Evolutionary conservation across 2,329 filamentous ascomycete species (phyloP).

Genomic region (Cercospora sp.): DNA sequence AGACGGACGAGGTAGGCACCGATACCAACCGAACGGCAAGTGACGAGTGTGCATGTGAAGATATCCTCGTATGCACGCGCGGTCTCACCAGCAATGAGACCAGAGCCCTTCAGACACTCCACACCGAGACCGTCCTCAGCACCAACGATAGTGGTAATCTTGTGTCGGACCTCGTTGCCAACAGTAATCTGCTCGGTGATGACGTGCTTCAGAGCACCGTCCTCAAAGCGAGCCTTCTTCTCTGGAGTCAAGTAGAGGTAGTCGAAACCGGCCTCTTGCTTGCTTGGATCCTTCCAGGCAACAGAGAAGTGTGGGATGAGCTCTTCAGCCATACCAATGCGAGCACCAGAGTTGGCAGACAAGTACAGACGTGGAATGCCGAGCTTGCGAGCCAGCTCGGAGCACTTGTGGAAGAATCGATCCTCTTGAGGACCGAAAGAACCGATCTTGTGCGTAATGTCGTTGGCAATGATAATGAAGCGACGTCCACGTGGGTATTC

Average conservation of each 20-base stretch:
- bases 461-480: conserved; percentile 97
- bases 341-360: conserved; percentile 97
- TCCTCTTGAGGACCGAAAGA: conserved; percentile 96
- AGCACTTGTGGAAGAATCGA: conserved; percentile 99
- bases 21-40: conserved; percentile 97
- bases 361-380: conserved; percentile 97
- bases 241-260: conserved; percentile 92
- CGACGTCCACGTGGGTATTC: conserved; percentile 91
- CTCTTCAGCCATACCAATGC: conserved; percentile 94
- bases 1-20: conserved; percentile 98
- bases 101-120: conserved; percentile 93
- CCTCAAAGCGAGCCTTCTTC: conserved; percentile 82
- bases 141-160: conserved; percentile 91
- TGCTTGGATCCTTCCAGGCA: conserved; percentile 83
- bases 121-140: conserved; percentile 95
- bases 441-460: conserved; percentile 98
- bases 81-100: conserved; percentile 96
- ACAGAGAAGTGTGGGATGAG: conserved; percentile 96
- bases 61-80: conserved; percentile 98
- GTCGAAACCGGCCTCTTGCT: conserved; percentile 87
- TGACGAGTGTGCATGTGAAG: conserved; percentile 96
- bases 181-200: conserved; percentile 86
- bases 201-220: conserved; percentile 70
- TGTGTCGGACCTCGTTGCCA: conserved; percentile 85
- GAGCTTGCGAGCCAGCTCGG: conserved; percentile 87